A percentile compares a stretch with the other conserved stretches of the same genome.
phyloP scores from a whole-genome alignment of 768 basidiomycete genomes.

The Rossbeevera mucosa region DNA sequence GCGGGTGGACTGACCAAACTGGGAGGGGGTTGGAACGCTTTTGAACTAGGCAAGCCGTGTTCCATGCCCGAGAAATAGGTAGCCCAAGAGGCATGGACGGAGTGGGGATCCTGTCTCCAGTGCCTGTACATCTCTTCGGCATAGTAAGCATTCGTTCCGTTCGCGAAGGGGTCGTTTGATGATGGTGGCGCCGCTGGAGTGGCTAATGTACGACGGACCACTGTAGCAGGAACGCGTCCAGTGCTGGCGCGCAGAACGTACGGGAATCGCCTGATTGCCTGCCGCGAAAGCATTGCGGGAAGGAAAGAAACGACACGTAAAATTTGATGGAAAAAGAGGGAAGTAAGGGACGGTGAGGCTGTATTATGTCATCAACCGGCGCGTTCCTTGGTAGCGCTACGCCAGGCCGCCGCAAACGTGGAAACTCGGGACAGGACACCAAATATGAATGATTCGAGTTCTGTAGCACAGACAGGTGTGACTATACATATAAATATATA shows the following conservation, averaged over 20 bases:
- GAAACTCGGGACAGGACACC: not conserved
- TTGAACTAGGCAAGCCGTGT: constrained; percentile 69
- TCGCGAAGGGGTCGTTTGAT: constrained; percentile 83
- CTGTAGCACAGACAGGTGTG: not conserved
- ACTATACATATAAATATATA: too few relatives aligned
- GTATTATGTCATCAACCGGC: not conserved
- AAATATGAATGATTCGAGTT: not conserved
- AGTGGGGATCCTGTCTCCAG: constrained; percentile 85
- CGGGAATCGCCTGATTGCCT: constrained; percentile 34
- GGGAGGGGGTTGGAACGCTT: constrained; percentile 87
- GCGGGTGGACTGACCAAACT: constrained; percentile 62
- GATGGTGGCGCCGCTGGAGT: constrained; percentile 55
- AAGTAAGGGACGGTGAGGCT: not conserved
- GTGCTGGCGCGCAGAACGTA: constrained; percentile 21
- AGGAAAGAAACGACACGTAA: not conserved
- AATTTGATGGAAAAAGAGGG: not conserved
- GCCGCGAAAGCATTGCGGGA: constrained; percentile 35
- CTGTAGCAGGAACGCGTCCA: constrained; percentile 14
- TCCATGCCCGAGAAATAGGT: constrained; percentile 93
- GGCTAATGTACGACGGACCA: constrained; percentile 38
- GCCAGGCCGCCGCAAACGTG: not conserved
- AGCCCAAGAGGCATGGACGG: constrained; percentile 93
- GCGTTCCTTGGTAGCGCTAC: not conserved
- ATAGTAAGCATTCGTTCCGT: constrained; percentile 93
- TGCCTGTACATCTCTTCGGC: constrained; percentile 95